phyloP scores from a whole-genome alignment of 2,329 filamentous ascomycete genomes.

The Cladosporium sp. region DNA sequence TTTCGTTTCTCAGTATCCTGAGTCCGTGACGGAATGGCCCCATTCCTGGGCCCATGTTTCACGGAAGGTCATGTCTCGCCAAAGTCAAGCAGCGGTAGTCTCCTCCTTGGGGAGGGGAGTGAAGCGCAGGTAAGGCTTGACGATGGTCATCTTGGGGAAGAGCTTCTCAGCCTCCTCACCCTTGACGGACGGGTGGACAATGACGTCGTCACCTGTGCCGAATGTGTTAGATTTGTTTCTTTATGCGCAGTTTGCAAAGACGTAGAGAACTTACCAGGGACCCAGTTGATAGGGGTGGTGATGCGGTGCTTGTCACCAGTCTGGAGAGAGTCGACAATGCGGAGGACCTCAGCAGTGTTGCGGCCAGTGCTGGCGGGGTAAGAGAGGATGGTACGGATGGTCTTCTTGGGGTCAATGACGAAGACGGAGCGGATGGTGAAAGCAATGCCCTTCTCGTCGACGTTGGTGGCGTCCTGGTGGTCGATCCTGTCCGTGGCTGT shows the following conservation, averaged over 20 bases:
- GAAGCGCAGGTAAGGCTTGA: slow-evolving; percentile 59
- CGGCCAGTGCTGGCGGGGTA: slow-evolving; percentile 59
- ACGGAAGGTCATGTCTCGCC: slow-evolving; percentile 23
- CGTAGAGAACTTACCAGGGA: slow-evolving; percentile 31
- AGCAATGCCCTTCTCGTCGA: slow-evolving; percentile 52
- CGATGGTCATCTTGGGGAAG: slow-evolving; percentile 56
- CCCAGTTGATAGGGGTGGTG: slow-evolving; percentile 60
- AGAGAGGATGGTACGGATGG: slow-evolving; percentile 57
- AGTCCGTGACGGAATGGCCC: slow-evolving; percentile 14
- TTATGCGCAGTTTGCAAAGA: neutral
- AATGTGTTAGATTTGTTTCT: neutral
- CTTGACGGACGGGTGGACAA: slow-evolving; percentile 56
- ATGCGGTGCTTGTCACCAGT: slow-evolving; percentile 56
- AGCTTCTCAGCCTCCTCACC: slow-evolving; percentile 55
- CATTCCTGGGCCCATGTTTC: slow-evolving; percentile 24
- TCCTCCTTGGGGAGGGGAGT: slow-evolving; percentile 56
- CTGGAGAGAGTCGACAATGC: slow-evolving; percentile 49
- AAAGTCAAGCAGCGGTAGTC: slow-evolving; percentile 43
- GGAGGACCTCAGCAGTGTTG: slow-evolving; percentile 50
- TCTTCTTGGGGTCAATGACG: slow-evolving; percentile 62
- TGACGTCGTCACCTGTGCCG: slow-evolving; percentile 48
- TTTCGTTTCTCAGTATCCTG: slow-evolving; percentile 6
- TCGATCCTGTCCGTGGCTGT: neutral
- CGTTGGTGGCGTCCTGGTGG: slow-evolving; percentile 54
- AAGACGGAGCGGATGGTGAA: slow-evolving; percentile 63